These are phyloP conservation scores for Aotearoamyces nothofagi DNA, from an alignment of 2,329 filamentous ascomycete species.

Conservation along the genomic window DNA sequence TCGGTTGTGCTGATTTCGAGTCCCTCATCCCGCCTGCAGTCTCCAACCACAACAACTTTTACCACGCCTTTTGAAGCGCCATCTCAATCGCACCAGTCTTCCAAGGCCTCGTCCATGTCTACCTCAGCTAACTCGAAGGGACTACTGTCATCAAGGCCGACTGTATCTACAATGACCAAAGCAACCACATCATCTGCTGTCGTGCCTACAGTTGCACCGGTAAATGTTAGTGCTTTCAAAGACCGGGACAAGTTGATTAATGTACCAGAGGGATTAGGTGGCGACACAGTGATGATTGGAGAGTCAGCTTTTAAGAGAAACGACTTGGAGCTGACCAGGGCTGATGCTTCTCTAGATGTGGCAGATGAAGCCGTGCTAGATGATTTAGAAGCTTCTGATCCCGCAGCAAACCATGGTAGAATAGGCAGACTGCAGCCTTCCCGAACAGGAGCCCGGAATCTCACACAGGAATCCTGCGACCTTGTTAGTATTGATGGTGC, in stretches of 20 bases:
- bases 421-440: too few species aligned
- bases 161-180: slow-evolving; percentile 17
- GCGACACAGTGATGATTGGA: neutral
- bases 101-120: slow-evolving; percentile 15
- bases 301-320: slow-evolving; percentile 8
- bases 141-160: slow-evolving; percentile 11
- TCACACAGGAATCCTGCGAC: slow-evolving; percentile 3
- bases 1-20: slow-evolving; percentile 17
- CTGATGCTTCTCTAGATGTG: neutral
- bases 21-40: slow-evolving; percentile 17
- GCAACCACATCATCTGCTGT: slow-evolving; percentile 15
- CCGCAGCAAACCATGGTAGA: slow-evolving; percentile 6
- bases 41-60: slow-evolving; percentile 16
- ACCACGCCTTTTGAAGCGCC: slow-evolving; percentile 15
- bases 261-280: slow-evolving; percentile 10
- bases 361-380: neutral
- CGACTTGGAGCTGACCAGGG: neutral
- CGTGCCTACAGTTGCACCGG: slow-evolving; percentile 29
- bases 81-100: slow-evolving; percentile 17
- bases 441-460: neutral
- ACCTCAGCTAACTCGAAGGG: slow-evolving; percentile 13
- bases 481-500: slow-evolving; percentile 11
- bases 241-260: slow-evolving; percentile 25
- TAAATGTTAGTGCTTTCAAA: slow-evolving; percentile 32
- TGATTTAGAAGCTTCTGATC: slow-evolving; percentile 11